phyloP scores from a whole-genome alignment of 441 rosid species.

The Flueggea neowawraea region DNA sequence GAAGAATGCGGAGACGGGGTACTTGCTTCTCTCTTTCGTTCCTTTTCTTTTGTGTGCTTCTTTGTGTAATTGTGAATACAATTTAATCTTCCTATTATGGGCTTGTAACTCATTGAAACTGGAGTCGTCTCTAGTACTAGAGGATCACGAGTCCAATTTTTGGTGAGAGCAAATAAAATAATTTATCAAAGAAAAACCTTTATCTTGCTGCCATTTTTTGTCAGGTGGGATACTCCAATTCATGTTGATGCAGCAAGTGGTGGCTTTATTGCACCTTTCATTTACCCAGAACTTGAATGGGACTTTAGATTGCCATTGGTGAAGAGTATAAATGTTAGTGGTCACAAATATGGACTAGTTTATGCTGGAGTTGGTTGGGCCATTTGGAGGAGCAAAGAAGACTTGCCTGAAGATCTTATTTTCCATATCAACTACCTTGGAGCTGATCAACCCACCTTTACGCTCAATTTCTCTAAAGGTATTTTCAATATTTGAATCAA shows the following conservation, averaged over 20 bases:
- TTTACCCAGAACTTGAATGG: conserved; percentile 86
- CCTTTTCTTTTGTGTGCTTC: neutral
- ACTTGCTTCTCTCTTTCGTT: neutral
- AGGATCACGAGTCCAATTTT: too few relatives aligned
- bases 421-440: conserved; percentile 93
- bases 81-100: too few relatives aligned
- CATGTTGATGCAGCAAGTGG: conserved; percentile 97
- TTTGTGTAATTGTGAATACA: too few relatives aligned
- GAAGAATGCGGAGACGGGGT: conserved; percentile 82
- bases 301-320: conserved; percentile 79
- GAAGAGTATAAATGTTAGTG: conserved; percentile 87
- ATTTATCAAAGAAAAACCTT: too few relatives aligned
- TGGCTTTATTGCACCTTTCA: conserved; percentile 88
- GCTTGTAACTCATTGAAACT: too few relatives aligned
- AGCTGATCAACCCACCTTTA: conserved; percentile 93
- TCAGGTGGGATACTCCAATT: conserved; percentile 85
- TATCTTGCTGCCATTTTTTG: neutral
- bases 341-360: conserved; percentile 91
- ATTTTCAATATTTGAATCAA: neutral
- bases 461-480: conserved; percentile 95
- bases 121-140: too few relatives aligned
- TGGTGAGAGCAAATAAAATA: too few relatives aligned
- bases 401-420: conserved; percentile 89
- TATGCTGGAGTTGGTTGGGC: conserved; percentile 95
- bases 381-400: conserved; percentile 82